These are phyloP conservation scores for Filosporella fistucella DNA, from an alignment of 495 filamentous ascomycete species.

Conservation along the genomic window DNA sequence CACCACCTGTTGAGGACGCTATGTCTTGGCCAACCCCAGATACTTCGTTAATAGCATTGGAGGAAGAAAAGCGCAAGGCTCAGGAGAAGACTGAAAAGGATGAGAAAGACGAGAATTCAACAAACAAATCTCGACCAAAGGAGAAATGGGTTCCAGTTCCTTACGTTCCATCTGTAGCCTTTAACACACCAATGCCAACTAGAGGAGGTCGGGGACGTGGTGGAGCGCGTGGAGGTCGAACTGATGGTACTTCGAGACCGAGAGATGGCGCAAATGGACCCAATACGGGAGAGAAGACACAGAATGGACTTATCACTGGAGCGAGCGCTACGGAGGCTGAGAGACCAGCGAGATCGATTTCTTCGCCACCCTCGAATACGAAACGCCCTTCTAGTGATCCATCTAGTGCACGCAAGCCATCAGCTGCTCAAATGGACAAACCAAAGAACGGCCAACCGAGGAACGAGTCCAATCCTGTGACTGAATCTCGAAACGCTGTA, in stretches of 20 bases:
- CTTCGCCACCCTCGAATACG: slow-evolving; percentile 25
- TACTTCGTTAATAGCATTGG: slow-evolving; percentile 64
- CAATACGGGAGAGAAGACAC: slow-evolving; percentile 37
- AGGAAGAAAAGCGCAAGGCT: slow-evolving; percentile 64
- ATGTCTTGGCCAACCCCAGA: slow-evolving; percentile 89
- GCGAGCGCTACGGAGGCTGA: slow-evolving; percentile 9
- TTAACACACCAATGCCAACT: slow-evolving; percentile 73
- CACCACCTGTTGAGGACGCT: slow-evolving; percentile 67
- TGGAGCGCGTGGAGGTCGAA: slow-evolving; percentile 42
- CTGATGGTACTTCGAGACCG: slow-evolving; percentile 50
- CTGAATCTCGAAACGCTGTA: slow-evolving; percentile 6
- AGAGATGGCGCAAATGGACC: slow-evolving; percentile 38
- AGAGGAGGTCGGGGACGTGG: slow-evolving; percentile 55
- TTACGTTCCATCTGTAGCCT: slow-evolving; percentile 74
- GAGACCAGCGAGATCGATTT: slow-evolving; percentile 12
- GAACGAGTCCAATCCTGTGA: not conserved
- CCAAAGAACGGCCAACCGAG: slow-evolving; percentile 20
- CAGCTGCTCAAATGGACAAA: slow-evolving; percentile 33
- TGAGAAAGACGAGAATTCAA: slow-evolving; percentile 51
- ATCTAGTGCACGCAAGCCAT: slow-evolving; percentile 31
- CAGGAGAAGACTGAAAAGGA: slow-evolving; percentile 62
- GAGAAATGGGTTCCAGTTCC: slow-evolving; percentile 69
- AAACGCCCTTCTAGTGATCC: slow-evolving; percentile 37
- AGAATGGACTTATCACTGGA: not conserved
- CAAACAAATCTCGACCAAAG: slow-evolving; percentile 55